Conservation (phyloP, 2,329 filamentous ascomycete species). For the Plenodomus lindquistii region DNA sequence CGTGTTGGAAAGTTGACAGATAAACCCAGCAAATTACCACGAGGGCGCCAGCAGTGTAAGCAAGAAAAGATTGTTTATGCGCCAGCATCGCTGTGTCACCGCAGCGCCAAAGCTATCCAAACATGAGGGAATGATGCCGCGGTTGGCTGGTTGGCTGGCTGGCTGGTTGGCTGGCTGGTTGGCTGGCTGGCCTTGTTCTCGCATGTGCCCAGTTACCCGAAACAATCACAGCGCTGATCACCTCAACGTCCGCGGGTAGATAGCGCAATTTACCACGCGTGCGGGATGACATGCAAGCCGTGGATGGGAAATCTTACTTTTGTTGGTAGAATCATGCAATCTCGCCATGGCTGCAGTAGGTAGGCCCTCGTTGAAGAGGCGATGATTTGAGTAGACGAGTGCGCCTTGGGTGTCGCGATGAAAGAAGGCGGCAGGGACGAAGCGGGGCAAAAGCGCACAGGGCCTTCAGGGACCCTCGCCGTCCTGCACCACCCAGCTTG, state of each 20-base stretch:
- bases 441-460: neutral
- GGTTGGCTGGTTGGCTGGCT: neutral
- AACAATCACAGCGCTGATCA: neutral
- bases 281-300: neutral
- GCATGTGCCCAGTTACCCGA: neutral
- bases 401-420: neutral
- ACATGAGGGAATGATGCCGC: neutral
- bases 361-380: neutral
- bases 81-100: no score
- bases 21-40: no score
- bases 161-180: neutral
- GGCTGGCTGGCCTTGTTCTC: neutral
- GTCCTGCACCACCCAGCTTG: no score
- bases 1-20: no score
- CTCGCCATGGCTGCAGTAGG: no score
- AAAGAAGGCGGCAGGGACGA: neutral
- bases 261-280: neutral
- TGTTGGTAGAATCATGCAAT: no score
- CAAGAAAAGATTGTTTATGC: no score
- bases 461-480: no score
- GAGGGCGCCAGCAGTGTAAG: no score
- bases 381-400: neutral
- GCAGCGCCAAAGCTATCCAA: no score
- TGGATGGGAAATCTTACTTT: no score
- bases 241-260: neutral